Conservation (phyloP, 202 grass and related monocot genomes). For the Setaria italica region DNA sequence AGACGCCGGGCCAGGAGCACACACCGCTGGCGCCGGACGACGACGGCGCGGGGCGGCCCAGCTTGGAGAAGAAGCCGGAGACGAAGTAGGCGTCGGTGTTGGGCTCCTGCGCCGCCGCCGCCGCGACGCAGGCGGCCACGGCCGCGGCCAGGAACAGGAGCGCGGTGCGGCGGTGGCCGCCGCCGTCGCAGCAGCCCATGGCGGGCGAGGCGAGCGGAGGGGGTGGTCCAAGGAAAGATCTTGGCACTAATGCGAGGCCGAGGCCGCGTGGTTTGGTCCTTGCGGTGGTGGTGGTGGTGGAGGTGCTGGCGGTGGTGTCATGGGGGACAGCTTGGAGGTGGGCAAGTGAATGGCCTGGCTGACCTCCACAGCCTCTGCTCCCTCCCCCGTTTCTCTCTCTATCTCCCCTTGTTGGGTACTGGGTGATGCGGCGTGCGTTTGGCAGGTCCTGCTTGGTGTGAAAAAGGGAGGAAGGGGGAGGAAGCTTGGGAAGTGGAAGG, state of each 20-base stretch:
- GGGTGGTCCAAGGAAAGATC: constrained; percentile 12
- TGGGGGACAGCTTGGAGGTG: constrained; percentile 36
- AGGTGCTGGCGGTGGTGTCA: constrained; percentile 38
- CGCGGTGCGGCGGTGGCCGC: background rate
- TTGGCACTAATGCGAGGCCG: constrained; percentile 22
- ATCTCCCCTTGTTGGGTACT: background rate
- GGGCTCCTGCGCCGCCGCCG: constrained; percentile 62
- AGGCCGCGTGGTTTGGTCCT: constrained; percentile 1
- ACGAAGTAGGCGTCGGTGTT: constrained; percentile 90
- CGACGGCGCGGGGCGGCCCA: constrained; percentile 46
- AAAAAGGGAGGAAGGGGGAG: constrained; percentile 14
- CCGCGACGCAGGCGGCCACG: background rate
- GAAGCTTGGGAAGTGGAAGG: background rate
- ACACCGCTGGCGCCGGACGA: constrained; percentile 31
- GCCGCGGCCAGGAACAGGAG: constrained; percentile 30
- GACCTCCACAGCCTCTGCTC: constrained; percentile 8
- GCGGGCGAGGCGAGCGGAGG: background rate
- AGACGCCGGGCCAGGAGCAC: constrained; percentile 69
- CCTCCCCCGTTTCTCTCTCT: background rate
- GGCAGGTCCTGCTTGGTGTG: constrained; percentile 35
- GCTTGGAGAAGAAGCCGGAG: constrained; percentile 63
- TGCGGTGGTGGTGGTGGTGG: background rate
- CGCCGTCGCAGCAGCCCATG: constrained; percentile 34
- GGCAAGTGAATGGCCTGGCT: constrained; percentile 41
- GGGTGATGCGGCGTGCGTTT: constrained; percentile 33